A percentile compares a stretch with the other conserved stretches of the same genome.
Evolutionary conservation across 129 eudicot species (phyloP).

Genomic region (Cynara cardunculus): DNA sequence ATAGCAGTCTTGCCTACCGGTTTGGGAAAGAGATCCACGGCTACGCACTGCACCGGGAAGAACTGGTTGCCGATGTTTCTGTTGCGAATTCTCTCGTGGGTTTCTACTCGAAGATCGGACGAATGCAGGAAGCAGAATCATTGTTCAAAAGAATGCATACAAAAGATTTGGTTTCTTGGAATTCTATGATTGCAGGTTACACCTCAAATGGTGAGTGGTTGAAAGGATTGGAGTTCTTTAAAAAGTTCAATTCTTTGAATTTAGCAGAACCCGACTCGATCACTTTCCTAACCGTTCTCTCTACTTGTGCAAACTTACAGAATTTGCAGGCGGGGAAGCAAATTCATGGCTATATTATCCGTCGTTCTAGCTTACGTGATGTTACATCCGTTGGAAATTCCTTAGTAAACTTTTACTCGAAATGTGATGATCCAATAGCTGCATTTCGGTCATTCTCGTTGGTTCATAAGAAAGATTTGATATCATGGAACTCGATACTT

Average conservation of each 20-base stretch:
- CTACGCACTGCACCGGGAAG: constrained; percentile 44
- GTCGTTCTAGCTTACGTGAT: constrained; percentile 32
- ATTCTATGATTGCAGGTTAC: constrained; percentile 73
- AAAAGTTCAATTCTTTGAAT: constrained; percentile 20
- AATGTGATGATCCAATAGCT: constrained; percentile 45
- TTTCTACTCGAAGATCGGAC: constrained; percentile 57
- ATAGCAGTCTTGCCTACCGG: constrained; percentile 18
- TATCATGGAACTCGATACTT: constrained; percentile 89
- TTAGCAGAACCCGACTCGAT: constrained; percentile 49
- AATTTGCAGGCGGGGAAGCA: constrained; percentile 57
- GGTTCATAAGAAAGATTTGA: constrained; percentile 48
- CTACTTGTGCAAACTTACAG: constrained; percentile 51
- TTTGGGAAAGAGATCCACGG: constrained; percentile 69
- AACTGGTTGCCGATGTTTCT: constrained; percentile 41
- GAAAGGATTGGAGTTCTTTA: constrained; percentile 54
- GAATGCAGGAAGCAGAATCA: constrained; percentile 41
- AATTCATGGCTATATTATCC: constrained; percentile 65
- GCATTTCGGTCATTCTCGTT: constrained; percentile 46
- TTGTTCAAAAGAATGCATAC: constrained; percentile 50
- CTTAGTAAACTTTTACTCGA: constrained; percentile 60
- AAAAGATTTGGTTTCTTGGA: constrained; percentile 82
- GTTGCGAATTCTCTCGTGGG: constrained; percentile 70
- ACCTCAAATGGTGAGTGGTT: constrained; percentile 55
- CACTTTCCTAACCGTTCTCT: constrained; percentile 61
- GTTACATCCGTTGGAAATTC: constrained; percentile 68